phyloP scores from a whole-genome alignment of 2,329 filamentous ascomycete species.

The Acrocalymma vagum region DNA sequence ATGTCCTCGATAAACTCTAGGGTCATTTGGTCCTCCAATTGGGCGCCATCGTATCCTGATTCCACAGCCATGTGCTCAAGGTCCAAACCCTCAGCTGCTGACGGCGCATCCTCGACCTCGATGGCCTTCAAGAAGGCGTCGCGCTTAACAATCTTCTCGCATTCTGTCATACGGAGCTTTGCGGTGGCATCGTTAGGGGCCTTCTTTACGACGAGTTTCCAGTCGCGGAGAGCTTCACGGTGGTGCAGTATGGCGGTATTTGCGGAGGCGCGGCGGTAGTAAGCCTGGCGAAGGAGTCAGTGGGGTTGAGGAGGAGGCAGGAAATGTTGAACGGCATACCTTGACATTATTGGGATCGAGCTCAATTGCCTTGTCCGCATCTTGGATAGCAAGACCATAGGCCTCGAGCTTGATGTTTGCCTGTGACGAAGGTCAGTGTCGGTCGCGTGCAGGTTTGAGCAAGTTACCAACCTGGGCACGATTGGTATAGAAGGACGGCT shows the following conservation, averaged over 20 bases:
- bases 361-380: slow-evolving; percentile 91
- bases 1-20: slow-evolving; percentile 97
- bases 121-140: slow-evolving; percentile 95
- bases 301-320: neutral
- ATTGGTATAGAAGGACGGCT: slow-evolving; percentile 93
- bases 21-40: slow-evolving; percentile 84
- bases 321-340: slow-evolving; percentile 57
- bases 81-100: slow-evolving; percentile 89
- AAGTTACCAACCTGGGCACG: slow-evolving; percentile 79
- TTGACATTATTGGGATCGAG: slow-evolving; percentile 89
- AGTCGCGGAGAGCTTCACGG: slow-evolving; percentile 88
- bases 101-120: slow-evolving; percentile 90
- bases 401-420: slow-evolving; percentile 95
- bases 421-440: slow-evolving; percentile 56
- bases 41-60: slow-evolving; percentile 82
- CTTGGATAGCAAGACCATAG: slow-evolving; percentile 90
- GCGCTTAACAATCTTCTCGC: slow-evolving; percentile 92
- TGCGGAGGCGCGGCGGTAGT: slow-evolving; percentile 91
- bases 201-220: slow-evolving; percentile 87
- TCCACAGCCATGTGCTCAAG: slow-evolving; percentile 87
- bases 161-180: slow-evolving; percentile 88
- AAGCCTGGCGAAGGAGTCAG: slow-evolving; percentile 68
- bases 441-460: slow-evolving; percentile 27
- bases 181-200: slow-evolving; percentile 90
- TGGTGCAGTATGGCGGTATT: slow-evolving; percentile 91